Base-by-base conservation (phyloP, 345 rosid genomes). In the Aegle marmelos region DNA sequence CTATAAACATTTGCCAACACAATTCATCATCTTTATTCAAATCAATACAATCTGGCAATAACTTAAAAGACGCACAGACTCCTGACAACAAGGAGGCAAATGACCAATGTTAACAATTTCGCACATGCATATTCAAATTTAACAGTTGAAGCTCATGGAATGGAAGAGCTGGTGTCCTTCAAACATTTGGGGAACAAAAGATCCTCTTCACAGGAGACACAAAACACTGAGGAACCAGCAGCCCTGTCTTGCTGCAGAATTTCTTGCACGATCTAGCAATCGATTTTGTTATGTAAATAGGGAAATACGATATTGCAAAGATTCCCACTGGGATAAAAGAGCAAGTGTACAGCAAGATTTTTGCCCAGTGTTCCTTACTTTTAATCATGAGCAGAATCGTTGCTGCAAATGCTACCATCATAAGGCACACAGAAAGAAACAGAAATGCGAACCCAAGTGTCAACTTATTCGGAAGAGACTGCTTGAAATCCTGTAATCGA, bases 351-450 rank as follows among this genome's bases (percentile, higher is more conserved):
- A 45, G 50, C 50, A 45, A 45, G 50, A 45, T 3, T 45, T 45
- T 45, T 45, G 50, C 50, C 50, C 50, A 45, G 0, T 45, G 50
- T 45, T 45, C 50, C 50, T 45, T 45, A 45, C 4, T 45, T 45
- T 45, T 45, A 45, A 45, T 45, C 50, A 45, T 45, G 50, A 45
- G 50, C 50, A 45, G 50, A 0, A 45, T 45, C 16, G 50, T 45
- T 45, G 75, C 75, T 5, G 75, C 75, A 56, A 72, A 72, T 54
- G 75, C 63, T 13, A 72, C 30, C 63, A 72, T 54, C 63, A 72
- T 72, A 41, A 72, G 28, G 75, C 62, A 54, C 16, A 72, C 75
- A 36, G 76, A 59, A 24, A 73, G 33, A 53, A 73, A 73, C 4
- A 73, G 37, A 59, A 73, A 73, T 9, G 76, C 41, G 24, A 59